phyloP scores from a whole-genome alignment of 106 monocot species.

The Alisma plantagoaquatica region DNA sequence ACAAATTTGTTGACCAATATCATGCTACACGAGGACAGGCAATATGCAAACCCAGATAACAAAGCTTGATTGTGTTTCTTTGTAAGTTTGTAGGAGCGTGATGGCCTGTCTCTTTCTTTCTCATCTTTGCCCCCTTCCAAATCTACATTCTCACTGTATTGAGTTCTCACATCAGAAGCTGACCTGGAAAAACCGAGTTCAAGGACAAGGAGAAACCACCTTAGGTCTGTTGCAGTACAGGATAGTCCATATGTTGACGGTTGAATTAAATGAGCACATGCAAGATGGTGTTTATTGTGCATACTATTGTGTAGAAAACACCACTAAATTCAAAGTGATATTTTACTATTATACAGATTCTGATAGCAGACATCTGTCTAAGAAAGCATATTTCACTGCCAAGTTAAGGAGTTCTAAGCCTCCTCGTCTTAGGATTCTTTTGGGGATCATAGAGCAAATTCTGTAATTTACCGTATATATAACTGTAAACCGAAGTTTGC shows the following conservation, averaged over 20 bases:
- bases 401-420: too few species aligned
- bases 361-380: too few species aligned
- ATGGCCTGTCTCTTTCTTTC: slow-evolving; percentile 38
- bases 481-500: too few species aligned
- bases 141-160: slow-evolving; percentile 37
- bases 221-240: too few species aligned
- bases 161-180: slow-evolving; percentile 18
- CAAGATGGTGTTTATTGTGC: neutral
- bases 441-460: too few species aligned
- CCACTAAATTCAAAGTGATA: neutral
- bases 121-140: slow-evolving; percentile 57
- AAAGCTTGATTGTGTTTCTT: slow-evolving; percentile 77
- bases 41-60: slow-evolving; percentile 85
- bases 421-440: too few species aligned
- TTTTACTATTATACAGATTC: neutral
- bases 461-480: too few species aligned
- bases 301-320: neutral
- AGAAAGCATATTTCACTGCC: too few species aligned
- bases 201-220: too few species aligned
- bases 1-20: slow-evolving; percentile 95
- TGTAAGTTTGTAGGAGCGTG: slow-evolving; percentile 21
- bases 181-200: slow-evolving; percentile 50
- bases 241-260: too few species aligned
- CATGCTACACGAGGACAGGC: slow-evolving; percentile 98
- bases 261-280: neutral